phyloP scores from a whole-genome alignment of 1,284 basidiomycete genomes.

The Peniophora sp. region DNA sequence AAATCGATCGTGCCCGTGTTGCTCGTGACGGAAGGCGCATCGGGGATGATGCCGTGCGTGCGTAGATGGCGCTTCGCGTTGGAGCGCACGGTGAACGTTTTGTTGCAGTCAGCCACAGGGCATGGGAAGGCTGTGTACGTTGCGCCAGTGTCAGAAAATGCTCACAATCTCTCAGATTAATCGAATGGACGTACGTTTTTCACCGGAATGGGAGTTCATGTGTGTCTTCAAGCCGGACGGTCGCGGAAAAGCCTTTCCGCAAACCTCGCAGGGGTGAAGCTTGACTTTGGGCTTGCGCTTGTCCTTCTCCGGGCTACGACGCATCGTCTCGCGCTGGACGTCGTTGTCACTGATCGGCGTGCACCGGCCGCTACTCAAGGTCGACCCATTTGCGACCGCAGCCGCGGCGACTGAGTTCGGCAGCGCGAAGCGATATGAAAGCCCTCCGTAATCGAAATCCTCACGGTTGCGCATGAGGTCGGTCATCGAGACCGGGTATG shows the following conservation, averaged over 20 bases:
- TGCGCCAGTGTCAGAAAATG: neutral
- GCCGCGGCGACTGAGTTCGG: neutral
- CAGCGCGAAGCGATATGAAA: constrained; percentile 10
- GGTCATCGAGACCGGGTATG: constrained; percentile 11
- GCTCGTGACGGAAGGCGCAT: constrained; percentile 18
- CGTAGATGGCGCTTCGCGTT: constrained; percentile 59
- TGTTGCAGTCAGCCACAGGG: constrained; percentile 42
- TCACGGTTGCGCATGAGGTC: constrained; percentile 11
- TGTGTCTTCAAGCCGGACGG: constrained; percentile 65
- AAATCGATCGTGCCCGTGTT: neutral
- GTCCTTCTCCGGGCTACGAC: constrained; percentile 14
- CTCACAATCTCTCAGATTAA: neutral
- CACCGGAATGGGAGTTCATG: constrained; percentile 65
- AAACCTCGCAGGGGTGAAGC: constrained; percentile 47
- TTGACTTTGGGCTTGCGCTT: constrained; percentile 32
- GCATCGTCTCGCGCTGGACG: constrained; percentile 7
- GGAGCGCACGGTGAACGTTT: constrained; percentile 55
- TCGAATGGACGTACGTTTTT: constrained; percentile 41
- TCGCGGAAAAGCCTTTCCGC: constrained; percentile 51
- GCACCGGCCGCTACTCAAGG: neutral
- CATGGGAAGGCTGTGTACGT: constrained; percentile 44
- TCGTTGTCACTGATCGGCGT: constrained; percentile 1
- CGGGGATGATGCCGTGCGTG: constrained; percentile 36
- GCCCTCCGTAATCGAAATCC: constrained; percentile 10
- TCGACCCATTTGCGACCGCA: neutral